phyloP scores from a whole-genome alignment of 1,139 yeast genomes.

The Saccharomyces uvarum region DNA sequence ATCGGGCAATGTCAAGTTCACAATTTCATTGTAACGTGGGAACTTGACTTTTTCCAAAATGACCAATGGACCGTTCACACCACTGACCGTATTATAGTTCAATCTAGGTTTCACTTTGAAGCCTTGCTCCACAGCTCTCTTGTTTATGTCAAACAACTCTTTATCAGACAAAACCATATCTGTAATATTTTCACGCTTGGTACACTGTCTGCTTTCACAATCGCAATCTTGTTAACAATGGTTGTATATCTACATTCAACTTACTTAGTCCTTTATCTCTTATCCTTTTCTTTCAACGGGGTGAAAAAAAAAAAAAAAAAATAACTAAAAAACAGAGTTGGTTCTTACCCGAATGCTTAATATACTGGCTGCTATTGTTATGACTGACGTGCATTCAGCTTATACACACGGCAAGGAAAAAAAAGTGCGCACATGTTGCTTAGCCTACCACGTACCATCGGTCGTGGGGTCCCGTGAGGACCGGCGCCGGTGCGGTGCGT shows the following conservation, averaged over 20 bases:
- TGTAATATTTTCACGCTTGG: constrained; percentile 2
- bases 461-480: background rate
- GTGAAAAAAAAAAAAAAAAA: constrained; percentile 1
- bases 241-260: background rate
- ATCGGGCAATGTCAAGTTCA: constrained; percentile 90
- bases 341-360: constrained; percentile 1
- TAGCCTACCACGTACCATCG: constrained; percentile 6
- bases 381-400: background rate
- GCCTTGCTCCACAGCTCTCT: constrained; percentile 85
- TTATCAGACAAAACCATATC: constrained; percentile 32
- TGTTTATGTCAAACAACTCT: constrained; percentile 60
- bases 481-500: background rate
- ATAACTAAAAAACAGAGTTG: background rate
- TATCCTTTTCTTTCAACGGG: constrained; percentile 2
- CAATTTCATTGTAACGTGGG: constrained; percentile 95
- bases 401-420: background rate
- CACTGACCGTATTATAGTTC: constrained; percentile 92
- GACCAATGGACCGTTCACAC: constrained; percentile 96
- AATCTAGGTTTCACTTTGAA: constrained; percentile 84
- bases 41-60: constrained; percentile 92
- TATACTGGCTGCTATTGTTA: background rate
- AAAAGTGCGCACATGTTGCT: background rate
- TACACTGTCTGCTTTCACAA: background rate
- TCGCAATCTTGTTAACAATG: background rate
- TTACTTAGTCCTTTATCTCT: background rate